Conservation (phyloP, 768 basidiomycete genomes). For the Goffeauzyma gilvescens region DNA sequence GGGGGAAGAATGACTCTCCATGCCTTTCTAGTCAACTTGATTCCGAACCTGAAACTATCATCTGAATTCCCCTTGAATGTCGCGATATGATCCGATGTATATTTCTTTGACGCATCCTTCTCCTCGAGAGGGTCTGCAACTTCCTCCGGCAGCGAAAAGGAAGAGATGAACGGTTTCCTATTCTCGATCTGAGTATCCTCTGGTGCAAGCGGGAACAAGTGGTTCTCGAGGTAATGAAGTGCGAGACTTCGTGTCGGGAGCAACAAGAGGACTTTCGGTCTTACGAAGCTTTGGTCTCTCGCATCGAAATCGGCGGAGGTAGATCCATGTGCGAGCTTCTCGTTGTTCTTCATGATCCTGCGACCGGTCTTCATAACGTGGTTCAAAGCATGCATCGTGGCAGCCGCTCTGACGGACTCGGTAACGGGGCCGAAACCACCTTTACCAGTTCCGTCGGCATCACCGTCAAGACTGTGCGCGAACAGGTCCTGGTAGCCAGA, state of each 20-base stretch:
- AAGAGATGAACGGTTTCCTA: constrained; percentile 54
- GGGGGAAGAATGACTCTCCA: constrained; percentile 36
- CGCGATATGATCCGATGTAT: constrained; percentile 74
- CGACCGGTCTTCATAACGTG: constrained; percentile 88
- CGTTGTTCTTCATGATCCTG: constrained; percentile 78
- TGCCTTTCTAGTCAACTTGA: constrained; percentile 81
- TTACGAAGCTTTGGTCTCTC: constrained; percentile 94
- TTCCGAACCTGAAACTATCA: constrained; percentile 76
- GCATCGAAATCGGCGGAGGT: constrained; percentile 19
- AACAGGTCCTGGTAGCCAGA: constrained; percentile 56
- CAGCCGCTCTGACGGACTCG: constrained; percentile 45
- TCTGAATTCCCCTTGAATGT: constrained; percentile 94
- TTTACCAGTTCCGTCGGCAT: constrained; percentile 31
- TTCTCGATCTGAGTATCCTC: constrained; percentile 70
- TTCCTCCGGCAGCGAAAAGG: constrained; percentile 65
- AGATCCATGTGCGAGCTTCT: constrained; percentile 55
- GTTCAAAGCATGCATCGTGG: constrained; percentile 63
- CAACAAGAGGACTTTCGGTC: constrained; percentile 78
- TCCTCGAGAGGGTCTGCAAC: constrained; percentile 53
- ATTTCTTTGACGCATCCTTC: constrained; percentile 27
- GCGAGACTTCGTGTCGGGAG: constrained; percentile 85
- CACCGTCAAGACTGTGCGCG: constrained; percentile 46
- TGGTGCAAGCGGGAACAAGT: constrained; percentile 53
- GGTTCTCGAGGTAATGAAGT: constrained; percentile 57
- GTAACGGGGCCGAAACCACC: constrained; percentile 34